Evolutionary conservation across 495 filamentous ascomycete genomes (phyloP).

Genomic region (Cladorrhinum samala): DNA sequence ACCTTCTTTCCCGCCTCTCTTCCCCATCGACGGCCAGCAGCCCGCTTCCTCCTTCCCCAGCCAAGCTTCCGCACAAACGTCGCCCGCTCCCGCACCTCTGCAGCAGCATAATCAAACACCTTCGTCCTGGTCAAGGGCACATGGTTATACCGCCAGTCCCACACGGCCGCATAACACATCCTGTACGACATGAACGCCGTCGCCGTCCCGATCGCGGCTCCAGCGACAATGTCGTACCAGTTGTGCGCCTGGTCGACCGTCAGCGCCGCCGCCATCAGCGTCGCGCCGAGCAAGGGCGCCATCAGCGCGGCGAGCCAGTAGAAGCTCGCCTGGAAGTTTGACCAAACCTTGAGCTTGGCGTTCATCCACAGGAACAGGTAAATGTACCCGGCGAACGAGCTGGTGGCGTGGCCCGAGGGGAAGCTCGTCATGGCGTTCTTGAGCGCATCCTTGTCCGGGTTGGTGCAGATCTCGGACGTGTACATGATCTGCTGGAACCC

Average conservation of each 20-base stretch:
- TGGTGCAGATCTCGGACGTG: constrained; percentile 43
- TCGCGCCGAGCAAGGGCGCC: constrained; percentile 52
- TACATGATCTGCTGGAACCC: constrained; percentile 45
- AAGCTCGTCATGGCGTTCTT: constrained; percentile 50
- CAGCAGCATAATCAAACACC: constrained; percentile 9
- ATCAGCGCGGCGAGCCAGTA: constrained; percentile 27
- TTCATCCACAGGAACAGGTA: constrained; percentile 60
- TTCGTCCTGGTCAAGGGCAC: constrained; percentile 31
- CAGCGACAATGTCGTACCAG: constrained; percentile 55
- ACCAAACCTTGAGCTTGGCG: constrained; percentile 57
- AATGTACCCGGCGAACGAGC: constrained; percentile 52
- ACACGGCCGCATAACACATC: constrained; percentile 52
- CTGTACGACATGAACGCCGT: constrained; percentile 53
- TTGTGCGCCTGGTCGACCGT: constrained; percentile 59
- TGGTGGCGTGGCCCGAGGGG: constrained; percentile 47
- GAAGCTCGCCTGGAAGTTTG: constrained; percentile 50
- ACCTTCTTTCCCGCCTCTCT: background rate
- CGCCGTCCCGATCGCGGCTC: constrained; percentile 50
- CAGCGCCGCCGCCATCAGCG: constrained; percentile 51
- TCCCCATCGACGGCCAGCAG: background rate
- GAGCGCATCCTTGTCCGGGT: constrained; percentile 45
- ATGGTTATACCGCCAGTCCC: constrained; percentile 54
- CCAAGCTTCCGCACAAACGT: constrained; percentile 9
- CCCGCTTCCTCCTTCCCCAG: constrained; percentile 7
- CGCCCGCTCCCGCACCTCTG: background rate